Evolutionary conservation across 495 filamentous ascomycete species (phyloP).

Genomic region (Tuber calosporum): DNA sequence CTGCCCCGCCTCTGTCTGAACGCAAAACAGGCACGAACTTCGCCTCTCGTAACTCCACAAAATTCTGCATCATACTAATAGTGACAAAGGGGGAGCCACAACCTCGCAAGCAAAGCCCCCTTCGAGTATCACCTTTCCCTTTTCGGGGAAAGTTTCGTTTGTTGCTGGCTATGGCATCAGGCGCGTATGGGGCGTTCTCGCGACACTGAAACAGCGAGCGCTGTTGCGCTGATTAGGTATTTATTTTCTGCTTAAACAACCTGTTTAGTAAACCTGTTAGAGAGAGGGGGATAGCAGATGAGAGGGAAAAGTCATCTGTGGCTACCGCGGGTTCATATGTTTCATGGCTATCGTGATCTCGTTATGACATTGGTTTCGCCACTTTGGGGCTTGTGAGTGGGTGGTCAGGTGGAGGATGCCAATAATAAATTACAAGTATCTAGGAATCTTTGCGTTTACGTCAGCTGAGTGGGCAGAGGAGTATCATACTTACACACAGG

Average conservation of each 20-base stretch:
- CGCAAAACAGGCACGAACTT: not conserved
- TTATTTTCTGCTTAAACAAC: not conserved
- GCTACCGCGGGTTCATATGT: not conserved
- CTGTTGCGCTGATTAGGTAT: not conserved
- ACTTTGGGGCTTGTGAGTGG: not conserved
- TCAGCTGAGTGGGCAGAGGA: not conserved
- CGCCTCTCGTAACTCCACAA: not conserved
- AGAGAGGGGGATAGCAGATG: not conserved
- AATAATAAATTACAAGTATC: not conserved
- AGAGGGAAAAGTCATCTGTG: not conserved
- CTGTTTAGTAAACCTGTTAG: not conserved
- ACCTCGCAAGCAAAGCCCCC: not conserved
- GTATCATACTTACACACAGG: not conserved
- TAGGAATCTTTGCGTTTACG: not conserved
- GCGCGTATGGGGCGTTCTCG: not conserved
- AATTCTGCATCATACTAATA: too few relatives aligned
- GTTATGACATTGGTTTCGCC: not conserved
- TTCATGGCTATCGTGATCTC: not conserved
- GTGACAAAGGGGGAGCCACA: not conserved
- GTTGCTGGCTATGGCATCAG: not conserved
- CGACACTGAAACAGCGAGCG: not conserved
- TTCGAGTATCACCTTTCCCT: not conserved
- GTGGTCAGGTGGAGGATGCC: not conserved
- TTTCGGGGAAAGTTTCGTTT: not conserved
- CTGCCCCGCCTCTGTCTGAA: not conserved